Evolutionary conservation across 768 basidiomycete genomes (phyloP).

Genomic region (Tremella mesenterica): DNA sequence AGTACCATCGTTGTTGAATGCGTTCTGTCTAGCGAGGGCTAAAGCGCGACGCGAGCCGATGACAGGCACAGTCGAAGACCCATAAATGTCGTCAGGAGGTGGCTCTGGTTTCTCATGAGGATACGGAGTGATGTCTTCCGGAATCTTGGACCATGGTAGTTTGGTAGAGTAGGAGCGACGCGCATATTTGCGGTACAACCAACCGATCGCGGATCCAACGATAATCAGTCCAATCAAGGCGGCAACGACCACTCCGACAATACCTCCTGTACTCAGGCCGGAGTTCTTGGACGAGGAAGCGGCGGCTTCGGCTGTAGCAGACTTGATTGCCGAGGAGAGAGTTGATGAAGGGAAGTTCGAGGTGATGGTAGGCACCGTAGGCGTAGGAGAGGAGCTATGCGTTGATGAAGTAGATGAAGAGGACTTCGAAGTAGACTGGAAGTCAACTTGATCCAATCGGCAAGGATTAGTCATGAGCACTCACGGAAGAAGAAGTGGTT

Average conservation of each 20-base stretch:
- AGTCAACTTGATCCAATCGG: no score
- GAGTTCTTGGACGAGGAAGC: constrained; percentile 1
- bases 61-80: constrained; percentile 25
- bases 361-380: constrained; percentile 10
- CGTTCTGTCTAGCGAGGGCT: constrained; percentile 22
- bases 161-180: constrained; percentile 18
- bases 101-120: constrained; percentile 16
- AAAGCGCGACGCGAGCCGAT: constrained; percentile 36
- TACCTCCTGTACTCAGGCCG: constrained; percentile 26
- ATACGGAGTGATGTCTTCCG: constrained; percentile 33
- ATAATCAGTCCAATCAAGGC: constrained; percentile 26
- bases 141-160: constrained; percentile 31
- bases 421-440: constrained; percentile 1
- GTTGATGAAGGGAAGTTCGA: constrained; percentile 4
- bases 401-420: constrained; percentile 12
- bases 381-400: no score
- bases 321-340: constrained; percentile 5
- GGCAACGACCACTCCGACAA: constrained; percentile 30
- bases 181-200: constrained; percentile 34
- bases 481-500: constrained; percentile 5
- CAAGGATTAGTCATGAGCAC: no score
- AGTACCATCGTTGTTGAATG: constrained; percentile 19
- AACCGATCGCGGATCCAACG: constrained; percentile 24
- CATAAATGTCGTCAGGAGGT: constrained; percentile 26
- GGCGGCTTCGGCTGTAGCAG: constrained; percentile 6